A percentile compares a stretch with the other conserved stretches of the same genome.
phyloP scores from a whole-genome alignment of 169 alveolate genomes.

The Plasmodium malariae region DNA sequence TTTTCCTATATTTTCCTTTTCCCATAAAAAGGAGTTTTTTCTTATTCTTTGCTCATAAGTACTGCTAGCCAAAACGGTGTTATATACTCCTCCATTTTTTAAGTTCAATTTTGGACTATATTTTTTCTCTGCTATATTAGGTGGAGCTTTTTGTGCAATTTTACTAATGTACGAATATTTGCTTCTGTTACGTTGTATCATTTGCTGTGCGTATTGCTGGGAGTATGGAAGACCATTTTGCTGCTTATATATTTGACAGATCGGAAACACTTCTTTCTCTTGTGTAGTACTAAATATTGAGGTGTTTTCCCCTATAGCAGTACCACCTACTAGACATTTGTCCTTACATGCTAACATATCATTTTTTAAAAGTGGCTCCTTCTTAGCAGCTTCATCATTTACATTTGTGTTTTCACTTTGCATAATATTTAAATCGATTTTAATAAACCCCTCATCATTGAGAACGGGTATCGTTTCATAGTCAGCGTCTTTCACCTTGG shows the following conservation, averaged over 20 bases:
- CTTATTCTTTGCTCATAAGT: neutral
- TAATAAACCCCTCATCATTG: neutral
- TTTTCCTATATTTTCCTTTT: slow-evolving; percentile 35
- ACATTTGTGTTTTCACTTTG: neutral
- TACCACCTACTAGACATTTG: no score
- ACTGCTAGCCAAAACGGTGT: neutral
- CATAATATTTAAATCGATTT: neutral
- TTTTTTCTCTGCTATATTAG: neutral
- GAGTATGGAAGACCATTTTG: no score
- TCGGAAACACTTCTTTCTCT: no score
- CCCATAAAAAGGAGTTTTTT: slow-evolving; percentile 48
- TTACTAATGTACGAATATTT: no score
- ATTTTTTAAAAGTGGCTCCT: no score
- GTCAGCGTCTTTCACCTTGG: neutral
- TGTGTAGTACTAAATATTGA: no score
- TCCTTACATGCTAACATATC: no score
- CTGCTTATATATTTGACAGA: no score
- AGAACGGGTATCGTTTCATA: neutral
- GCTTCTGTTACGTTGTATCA: no score
- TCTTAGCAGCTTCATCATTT: neutral
- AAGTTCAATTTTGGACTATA: neutral
- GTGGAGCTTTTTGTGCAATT: neutral
- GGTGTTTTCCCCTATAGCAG: no score
- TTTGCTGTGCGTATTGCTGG: no score
- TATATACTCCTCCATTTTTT: neutral